Base-by-base conservation (phyloP, 2,329 filamentous ascomycete genomes). In the Penicillium sp. region DNA sequence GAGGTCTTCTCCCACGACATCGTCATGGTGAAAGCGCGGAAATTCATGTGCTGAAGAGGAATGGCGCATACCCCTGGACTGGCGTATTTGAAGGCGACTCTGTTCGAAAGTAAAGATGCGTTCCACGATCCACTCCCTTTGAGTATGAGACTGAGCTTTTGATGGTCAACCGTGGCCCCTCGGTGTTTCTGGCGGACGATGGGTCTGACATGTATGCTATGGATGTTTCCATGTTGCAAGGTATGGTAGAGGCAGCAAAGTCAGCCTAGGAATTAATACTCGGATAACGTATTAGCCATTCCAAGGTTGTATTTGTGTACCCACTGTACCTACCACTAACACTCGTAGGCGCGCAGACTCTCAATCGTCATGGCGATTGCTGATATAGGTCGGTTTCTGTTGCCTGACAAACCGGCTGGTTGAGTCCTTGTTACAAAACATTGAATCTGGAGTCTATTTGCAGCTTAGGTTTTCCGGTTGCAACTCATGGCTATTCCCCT, bases 81-180 rank as follows among this genome's bases (percentile, higher is more conserved):
- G 31, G 31, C 4, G 31, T 9, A 1, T 13, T 34, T 34, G 31
- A 4, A 3, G 10, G 10, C 2, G 31, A 9, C 4, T 34, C 7
- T 34, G 31, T 34, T 9, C 13, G 31, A 34, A 34, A 34, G 31
- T 34, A 34, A 34, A 34, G 31, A 50, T 40, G 50, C 50, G 4
- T 31, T 27, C n/a, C 54, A 57, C n/a, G 54, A 57, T 5, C 45
- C 45, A 1, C 39, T 57, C 0, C 31, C 40, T 5, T 57, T 18
- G 49, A 53, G 16, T n/a, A 27, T 36, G 54, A 50, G 29, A 49
- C 45, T 14, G 50, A 54, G 24, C 46, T 57, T 2, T 46, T 54
- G 54, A 54, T 54, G 54, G 46, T 57, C 24, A 54, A 42, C 16
- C 27, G 50, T n/a, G 54, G 50, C 2, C 31, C 54, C 11, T 54